These are phyloP conservation scores for Debaryomyces tyrocola DNA, from an alignment of 805 yeast genomes.

Conservation along the genomic window DNA sequence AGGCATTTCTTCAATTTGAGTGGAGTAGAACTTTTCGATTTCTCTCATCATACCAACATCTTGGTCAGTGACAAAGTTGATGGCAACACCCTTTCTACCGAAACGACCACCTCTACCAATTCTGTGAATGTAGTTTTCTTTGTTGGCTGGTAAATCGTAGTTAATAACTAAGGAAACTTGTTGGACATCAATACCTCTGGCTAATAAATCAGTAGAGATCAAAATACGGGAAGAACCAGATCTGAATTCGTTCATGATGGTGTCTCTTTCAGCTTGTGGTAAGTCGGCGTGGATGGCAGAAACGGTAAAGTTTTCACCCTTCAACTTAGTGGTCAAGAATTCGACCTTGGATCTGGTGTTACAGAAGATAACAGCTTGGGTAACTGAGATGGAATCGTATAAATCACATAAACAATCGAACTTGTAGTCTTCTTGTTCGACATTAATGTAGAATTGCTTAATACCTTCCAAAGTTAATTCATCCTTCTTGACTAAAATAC, in stretches of 20 bases:
- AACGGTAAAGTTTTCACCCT: slow-evolving; percentile 83
- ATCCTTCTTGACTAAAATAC: slow-evolving; percentile 92
- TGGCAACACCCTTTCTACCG: slow-evolving; percentile 98
- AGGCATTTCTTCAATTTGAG: slow-evolving; percentile 93
- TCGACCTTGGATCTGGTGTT: slow-evolving; percentile 95
- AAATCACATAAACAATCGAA: slow-evolving; percentile 92
- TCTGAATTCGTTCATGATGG: slow-evolving; percentile 94
- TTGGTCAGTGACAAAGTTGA: slow-evolving; percentile 83
- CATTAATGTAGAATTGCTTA: slow-evolving; percentile 87
- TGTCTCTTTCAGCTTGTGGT: slow-evolving; percentile 89
- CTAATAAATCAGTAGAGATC: slow-evolving; percentile 93
- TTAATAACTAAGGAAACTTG: slow-evolving; percentile 94
- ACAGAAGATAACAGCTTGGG: slow-evolving; percentile 98
- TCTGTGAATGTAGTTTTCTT: slow-evolving; percentile 94
- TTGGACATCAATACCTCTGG: slow-evolving; percentile 97
- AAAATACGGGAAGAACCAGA: slow-evolving; percentile 90
- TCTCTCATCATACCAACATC: slow-evolving; percentile 77
- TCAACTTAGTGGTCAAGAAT: slow-evolving; percentile 74
- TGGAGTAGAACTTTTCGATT: slow-evolving; percentile 85
- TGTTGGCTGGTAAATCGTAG: slow-evolving; percentile 87
- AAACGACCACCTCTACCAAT: slow-evolving; percentile 98
- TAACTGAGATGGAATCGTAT: slow-evolving; percentile 91
- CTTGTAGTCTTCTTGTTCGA: slow-evolving; percentile 91
- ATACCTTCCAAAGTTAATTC: slow-evolving; percentile 95
- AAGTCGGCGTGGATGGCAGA: slow-evolving; percentile 95